These are phyloP conservation scores for Chalciporus chontae DNA, from an alignment of 768 basidiomycete genomes.

Conservation along the genomic window DNA sequence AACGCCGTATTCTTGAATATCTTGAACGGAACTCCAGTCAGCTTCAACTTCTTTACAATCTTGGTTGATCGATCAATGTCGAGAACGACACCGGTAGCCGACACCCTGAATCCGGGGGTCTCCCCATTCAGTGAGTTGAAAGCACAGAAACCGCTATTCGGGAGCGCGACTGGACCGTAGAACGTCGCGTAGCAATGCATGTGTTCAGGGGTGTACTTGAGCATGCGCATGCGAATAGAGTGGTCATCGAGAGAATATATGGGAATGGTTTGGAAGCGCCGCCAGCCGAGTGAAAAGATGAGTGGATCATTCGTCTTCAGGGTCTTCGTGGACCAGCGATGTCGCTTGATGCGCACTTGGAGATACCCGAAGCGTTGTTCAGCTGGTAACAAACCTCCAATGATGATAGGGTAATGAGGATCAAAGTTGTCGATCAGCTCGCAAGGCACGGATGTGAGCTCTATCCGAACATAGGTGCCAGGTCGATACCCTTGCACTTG, in stretches of 20 bases:
- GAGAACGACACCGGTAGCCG: slow-evolving; percentile 91
- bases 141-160: slow-evolving; percentile 96
- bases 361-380: slow-evolving; percentile 93
- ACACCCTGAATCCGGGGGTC: slow-evolving; percentile 76
- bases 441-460: slow-evolving; percentile 78
- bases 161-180: slow-evolving; percentile 87
- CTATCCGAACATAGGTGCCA: slow-evolving; percentile 90
- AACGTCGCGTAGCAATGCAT: slow-evolving; percentile 99
- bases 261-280: slow-evolving; percentile 92
- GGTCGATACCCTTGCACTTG: slow-evolving; percentile 89
- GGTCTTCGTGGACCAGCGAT: slow-evolving; percentile 88
- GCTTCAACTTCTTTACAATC: slow-evolving; percentile 98
- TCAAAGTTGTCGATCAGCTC: slow-evolving; percentile 95
- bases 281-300: slow-evolving; percentile 96
- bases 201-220: slow-evolving; percentile 99
- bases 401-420: slow-evolving; percentile 83
- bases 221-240: slow-evolving; percentile 96
- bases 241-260: slow-evolving; percentile 98
- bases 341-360: slow-evolving; percentile 93
- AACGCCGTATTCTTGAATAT: slow-evolving; percentile 99
- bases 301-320: slow-evolving; percentile 97
- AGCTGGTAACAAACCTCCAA: slow-evolving; percentile 85
- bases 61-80: slow-evolving; percentile 89
- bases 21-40: slow-evolving; percentile 94
- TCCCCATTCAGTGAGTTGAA: slow-evolving; percentile 82